Conservation (phyloP, 768 basidiomycete genomes). For the Trametes punicea region DNA sequence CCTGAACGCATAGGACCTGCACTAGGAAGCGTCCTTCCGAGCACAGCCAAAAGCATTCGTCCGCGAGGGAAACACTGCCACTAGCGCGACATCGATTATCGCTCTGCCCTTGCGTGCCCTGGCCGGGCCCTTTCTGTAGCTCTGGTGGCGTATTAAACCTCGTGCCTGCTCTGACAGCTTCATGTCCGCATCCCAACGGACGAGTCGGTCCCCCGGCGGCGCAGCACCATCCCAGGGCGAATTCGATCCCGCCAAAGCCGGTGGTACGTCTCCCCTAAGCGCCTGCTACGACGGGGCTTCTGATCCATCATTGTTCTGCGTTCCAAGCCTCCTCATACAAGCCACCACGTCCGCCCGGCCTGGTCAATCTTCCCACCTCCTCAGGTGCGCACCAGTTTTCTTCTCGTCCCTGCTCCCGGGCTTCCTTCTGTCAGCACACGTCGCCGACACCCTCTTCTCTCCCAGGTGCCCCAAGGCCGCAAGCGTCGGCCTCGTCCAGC, state of each 20-base stretch:
- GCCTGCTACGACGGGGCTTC: conserved; percentile 1
- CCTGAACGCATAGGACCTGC: background rate
- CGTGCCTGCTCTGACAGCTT: conserved; percentile 10
- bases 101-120: background rate
- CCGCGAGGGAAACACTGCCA: conserved; percentile 7
- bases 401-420: background rate
- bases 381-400: conserved; percentile 8
- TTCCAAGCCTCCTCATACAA: conserved; percentile 10
- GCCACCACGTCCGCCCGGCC: background rate
- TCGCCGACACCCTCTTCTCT: background rate
- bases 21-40: background rate
- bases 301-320: conserved; percentile 19
- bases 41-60: conserved; percentile 7
- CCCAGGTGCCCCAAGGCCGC: conserved; percentile 1
- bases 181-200: conserved; percentile 17
- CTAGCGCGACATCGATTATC: conserved; percentile 7
- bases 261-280: conserved; percentile 15
- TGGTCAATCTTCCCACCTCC: conserved; percentile 18
- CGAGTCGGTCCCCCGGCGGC: conserved; percentile 16
- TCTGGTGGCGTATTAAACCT: conserved; percentile 13
- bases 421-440: background rate
- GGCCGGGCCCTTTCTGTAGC: background rate
- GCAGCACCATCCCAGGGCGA: conserved; percentile 8
- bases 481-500: conserved; percentile 5
- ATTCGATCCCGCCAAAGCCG: conserved; percentile 8